Percentiles rank a stretch among this genome's conserved stretches.
phyloP scores from a whole-genome alignment of 2,329 filamentous ascomycete genomes.

The Dothistroma pini region DNA sequence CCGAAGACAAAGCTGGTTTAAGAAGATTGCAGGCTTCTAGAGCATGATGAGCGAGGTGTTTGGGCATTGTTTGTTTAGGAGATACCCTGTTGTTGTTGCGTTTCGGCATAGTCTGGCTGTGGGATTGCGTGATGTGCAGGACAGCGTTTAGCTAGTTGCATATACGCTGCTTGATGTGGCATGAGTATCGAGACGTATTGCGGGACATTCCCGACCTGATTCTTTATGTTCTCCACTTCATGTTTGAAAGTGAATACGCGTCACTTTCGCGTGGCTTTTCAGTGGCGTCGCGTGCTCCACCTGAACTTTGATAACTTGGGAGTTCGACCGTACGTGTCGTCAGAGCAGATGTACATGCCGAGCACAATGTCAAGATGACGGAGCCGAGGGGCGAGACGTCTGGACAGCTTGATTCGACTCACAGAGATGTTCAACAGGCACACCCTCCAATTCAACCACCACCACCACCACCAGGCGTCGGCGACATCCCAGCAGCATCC shows the following conservation, averaged over 20 bases:
- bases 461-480: not conserved
- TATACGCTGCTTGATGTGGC: not conserved
- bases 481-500: constrained; percentile 8
- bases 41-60: not conserved
- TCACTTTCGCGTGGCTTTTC: not conserved
- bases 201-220: too few species aligned
- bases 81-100: not conserved
- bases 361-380: not conserved
- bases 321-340: not conserved
- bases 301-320: not conserved
- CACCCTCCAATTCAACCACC: not conserved
- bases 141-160: not conserved
- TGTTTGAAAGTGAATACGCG: not conserved
- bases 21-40: constrained; percentile 41
- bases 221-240: too few species aligned
- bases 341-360: not conserved
- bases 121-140: not conserved
- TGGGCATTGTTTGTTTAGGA: not conserved
- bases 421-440: not conserved
- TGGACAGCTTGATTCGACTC: not conserved
- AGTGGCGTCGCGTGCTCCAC: not conserved
- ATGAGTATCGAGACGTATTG: not conserved
- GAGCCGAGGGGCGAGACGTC: not conserved
- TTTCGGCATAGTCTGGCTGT: not conserved
- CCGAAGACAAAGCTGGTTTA: constrained; percentile 47